Evolutionary conservation across 2,329 filamentous ascomycete species (phyloP), one percentile per base, ranked within the genome.

Genomic region (Exophiala dermatitidis): DNA sequence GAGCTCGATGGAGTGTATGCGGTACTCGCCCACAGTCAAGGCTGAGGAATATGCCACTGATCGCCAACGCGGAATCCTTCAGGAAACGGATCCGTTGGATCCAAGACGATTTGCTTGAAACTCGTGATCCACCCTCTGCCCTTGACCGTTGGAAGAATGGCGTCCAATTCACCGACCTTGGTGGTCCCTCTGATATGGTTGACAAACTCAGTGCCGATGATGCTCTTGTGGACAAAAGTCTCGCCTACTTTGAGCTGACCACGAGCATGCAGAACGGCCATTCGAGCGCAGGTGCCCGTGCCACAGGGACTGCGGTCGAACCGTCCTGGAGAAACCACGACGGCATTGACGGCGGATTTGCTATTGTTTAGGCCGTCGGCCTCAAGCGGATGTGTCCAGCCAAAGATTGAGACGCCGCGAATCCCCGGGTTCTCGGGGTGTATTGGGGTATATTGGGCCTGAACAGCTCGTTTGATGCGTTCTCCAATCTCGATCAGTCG

Each of bases 271-370:
- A 77, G 51, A 1, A 74, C 65, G 0, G 73, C 73, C 56, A 76
- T 63, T 8, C 73, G 64, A 2, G 73, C 72, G 54, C 65, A 72
- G 0, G 70, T 75, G 1, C 74, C 73, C 0, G 71, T 75, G 5
- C 74, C 74, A 46, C 73, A 75, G 1, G 73, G 74, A 53, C 73
- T 74, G 12, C 73, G 60, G 56, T 77, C 74, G 30, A 75, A 67
- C n/a, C 74, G 61, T 0, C 73, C 72, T 0, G 73, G 73, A 0
- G 70, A 70, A 3, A 76, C 72, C 3, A 76, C 69, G 8, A 74
- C 71, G 0, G 73, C 67, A 55, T 75, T 72, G 4, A 62, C 60
- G 10, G 69, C 68, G 4, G 56, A 56, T 42, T 70, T 71, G 26
- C 62, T 62, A 38, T 50, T 19, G 4, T 5, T 9, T 19, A 19